Conservation (phyloP, 108 stramenopile species). For the Cyclotella cryptica region DNA sequence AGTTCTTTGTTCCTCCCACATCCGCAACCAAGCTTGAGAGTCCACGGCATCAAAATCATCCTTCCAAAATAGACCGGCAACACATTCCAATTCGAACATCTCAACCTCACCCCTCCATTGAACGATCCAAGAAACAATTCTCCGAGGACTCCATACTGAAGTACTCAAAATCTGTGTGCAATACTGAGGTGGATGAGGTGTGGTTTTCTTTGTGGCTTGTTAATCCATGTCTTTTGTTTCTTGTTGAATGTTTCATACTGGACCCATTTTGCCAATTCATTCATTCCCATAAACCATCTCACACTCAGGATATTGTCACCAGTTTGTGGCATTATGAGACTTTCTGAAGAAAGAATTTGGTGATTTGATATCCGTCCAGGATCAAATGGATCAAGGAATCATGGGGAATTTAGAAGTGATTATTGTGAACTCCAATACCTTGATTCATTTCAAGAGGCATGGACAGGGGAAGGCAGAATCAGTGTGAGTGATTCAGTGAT, state of each 20-base stretch:
- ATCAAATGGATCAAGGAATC: conserved; percentile 52
- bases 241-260: not conserved
- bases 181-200: conserved; percentile 57
- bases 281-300: not conserved
- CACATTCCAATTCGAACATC: too few relatives aligned
- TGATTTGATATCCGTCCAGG: conserved; percentile 40
- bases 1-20: too few relatives aligned
- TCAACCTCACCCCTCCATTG: too few relatives aligned
- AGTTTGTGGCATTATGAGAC: conserved; percentile 29
- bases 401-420: conserved; percentile 68
- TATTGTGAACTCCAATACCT: conserved; percentile 42
- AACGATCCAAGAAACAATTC: conserved; percentile 5
- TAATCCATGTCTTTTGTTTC: not conserved
- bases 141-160: conserved; percentile 26
- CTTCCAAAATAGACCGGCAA: too few relatives aligned
- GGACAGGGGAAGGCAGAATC: conserved; percentile 48
- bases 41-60: too few relatives aligned
- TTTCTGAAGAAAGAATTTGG: conserved; percentile 47
- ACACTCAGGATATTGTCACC: conserved; percentile 28
- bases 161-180: conserved; percentile 40
- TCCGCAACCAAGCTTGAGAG: too few relatives aligned
- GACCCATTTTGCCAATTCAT: too few relatives aligned
- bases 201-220: conserved; percentile 6
- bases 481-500: not conserved
- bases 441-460: conserved; percentile 61